phyloP scores from a whole-genome alignment of 2,329 filamentous ascomycete genomes.

The Penicillium thymicola region DNA sequence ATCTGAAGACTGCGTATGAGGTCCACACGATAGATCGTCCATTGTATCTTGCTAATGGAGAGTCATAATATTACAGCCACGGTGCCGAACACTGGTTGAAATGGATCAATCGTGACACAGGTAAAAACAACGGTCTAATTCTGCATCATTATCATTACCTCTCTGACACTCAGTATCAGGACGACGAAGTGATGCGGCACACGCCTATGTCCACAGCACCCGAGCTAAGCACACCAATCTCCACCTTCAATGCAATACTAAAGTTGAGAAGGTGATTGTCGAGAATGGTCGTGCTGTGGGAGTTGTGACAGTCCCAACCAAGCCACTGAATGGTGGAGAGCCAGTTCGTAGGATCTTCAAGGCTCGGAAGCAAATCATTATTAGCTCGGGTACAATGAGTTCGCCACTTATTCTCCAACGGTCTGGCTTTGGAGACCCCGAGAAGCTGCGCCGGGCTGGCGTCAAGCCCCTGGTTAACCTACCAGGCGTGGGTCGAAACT shows the following conservation, averaged over 20 bases:
- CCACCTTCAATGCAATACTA: conserved; percentile 71
- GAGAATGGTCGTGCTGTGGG: conserved; percentile 69
- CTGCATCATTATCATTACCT: not conserved
- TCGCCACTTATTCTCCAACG: conserved; percentile 73
- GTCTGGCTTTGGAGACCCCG: conserved; percentile 69
- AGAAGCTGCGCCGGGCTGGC: conserved; percentile 66
- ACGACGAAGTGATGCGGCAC: conserved; percentile 71
- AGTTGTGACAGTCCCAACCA: conserved; percentile 67
- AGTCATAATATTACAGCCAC: conserved; percentile 36
- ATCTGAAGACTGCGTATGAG: conserved; percentile 51
- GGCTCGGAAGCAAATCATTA: conserved; percentile 70
- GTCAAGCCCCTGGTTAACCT: conserved; percentile 68
- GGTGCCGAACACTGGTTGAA: conserved; percentile 82
- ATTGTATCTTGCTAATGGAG: not conserved
- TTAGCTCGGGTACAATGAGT: conserved; percentile 69
- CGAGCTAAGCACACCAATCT: conserved; percentile 67
- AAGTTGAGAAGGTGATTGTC: conserved; percentile 72
- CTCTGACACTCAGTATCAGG: conserved; percentile 50
- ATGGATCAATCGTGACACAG: conserved; percentile 68
- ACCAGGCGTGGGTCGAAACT: conserved; percentile 71
- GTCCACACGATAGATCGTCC: accelerated
- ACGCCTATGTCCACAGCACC: conserved; percentile 75
- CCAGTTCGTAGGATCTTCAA: conserved; percentile 57
- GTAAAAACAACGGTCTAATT: conserved; percentile 31
- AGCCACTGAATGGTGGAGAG: conserved; percentile 59